These are phyloP conservation scores for Colletotrichum camelliae DNA, from an alignment of 2,329 filamentous ascomycete genomes.

Conservation along the genomic window DNA sequence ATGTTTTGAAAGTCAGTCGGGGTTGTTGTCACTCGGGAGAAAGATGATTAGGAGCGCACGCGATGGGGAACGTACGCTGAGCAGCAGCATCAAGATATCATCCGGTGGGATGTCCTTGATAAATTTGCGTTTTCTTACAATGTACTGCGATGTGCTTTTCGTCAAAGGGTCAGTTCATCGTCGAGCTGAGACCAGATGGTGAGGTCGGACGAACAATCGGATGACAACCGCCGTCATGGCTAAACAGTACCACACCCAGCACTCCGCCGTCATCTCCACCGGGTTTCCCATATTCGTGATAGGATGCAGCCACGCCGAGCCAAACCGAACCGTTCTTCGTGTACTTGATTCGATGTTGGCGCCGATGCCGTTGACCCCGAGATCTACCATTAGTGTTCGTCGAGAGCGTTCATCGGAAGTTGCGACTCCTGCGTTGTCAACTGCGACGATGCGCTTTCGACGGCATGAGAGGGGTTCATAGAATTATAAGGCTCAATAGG, in stretches of 20 bases:
- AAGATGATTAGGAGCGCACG: neutral
- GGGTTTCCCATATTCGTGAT: neutral
- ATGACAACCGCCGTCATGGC: neutral
- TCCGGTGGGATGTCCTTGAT: conserved; percentile 5
- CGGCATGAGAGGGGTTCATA: neutral
- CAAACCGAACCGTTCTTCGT: neutral
- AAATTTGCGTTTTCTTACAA: conserved; percentile 8
- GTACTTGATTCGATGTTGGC: neutral
- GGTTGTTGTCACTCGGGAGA: neutral
- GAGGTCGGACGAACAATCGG: conserved; percentile 3
- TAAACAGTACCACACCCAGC: conserved; percentile 6
- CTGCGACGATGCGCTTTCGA: neutral
- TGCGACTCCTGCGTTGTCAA: neutral
- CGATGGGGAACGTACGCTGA: neutral
- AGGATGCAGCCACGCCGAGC: neutral
- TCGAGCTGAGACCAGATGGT: neutral
- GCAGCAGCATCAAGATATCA: conserved; percentile 6
- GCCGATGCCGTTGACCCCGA: neutral
- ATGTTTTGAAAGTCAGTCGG: neutral
- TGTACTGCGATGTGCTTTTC: conserved; percentile 3
- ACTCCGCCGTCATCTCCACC: neutral
- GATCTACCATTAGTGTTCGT: neutral
- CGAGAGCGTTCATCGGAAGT: neutral
- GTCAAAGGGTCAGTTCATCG: neutral
- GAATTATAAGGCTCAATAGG: neutral